Base-by-base conservation (phyloP, 352 stramenopile species). In the Phytophthora podocarpi region DNA sequence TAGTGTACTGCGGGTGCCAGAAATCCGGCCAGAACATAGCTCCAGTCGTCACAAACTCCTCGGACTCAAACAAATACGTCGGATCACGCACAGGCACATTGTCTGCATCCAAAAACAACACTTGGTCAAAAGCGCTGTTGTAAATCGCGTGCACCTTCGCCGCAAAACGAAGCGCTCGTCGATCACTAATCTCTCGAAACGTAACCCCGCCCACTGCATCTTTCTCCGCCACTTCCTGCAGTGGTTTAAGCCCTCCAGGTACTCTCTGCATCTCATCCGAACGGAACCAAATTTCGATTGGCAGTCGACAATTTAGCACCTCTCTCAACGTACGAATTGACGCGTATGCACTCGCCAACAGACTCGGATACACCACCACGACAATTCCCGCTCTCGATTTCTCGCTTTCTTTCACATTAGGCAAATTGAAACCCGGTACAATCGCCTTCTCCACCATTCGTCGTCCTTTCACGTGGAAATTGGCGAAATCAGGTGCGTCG, bases 11-110 rank as follows among this genome's bases (percentile, higher is more conserved):
- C 9, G 76, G 74, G 28, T 88, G 77, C 76, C 76, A 90, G 49
- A 87, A 87, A 47, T 90, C 80, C 11, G 80, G 80, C 80, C 80
- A 91, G 47, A 91, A 90, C 3, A 91, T 24, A 11, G 82, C 76
- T 6, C 80, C 78, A 0, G 62, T 78, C 27, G 48, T 47, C 13
- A 53, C 47, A 53, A 82, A 88, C 51, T 77, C 72, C 2, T 48
- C 31, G 0, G 57, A 61, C 6, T 69, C 39, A 67, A 88, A 88
- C 13, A 88, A 32, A 23, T 74, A 83, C 12, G 68, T 74, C 26
- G 79, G 79, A 16, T 88, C 74, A 15, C 50, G 52, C 12, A 71
- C 74, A 0, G 76, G 76, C 6, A 81, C 53, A 36, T 88, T 88
- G 45, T 88, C 79, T 26, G 74, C 72, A 47, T 87, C 79, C 13